Percentiles rank a stretch among this genome's conserved stretches.
Evolutionary conservation across 2,329 filamentous ascomycete genomes (phyloP).

Genomic region (Aspergillus nomiae): DNA sequence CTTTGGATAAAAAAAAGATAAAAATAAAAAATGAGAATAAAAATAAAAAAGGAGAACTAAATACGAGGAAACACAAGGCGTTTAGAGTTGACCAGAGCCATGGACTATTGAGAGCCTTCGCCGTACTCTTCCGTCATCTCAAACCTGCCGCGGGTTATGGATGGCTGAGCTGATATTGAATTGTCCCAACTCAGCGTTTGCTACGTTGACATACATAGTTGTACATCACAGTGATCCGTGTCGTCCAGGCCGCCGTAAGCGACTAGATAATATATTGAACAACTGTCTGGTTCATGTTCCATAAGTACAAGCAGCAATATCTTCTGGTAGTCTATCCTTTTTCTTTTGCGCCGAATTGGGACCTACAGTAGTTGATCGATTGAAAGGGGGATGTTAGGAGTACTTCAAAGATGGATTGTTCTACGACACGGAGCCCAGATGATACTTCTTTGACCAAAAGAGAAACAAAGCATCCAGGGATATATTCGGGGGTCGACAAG

Average conservation of each 20-base stretch:
- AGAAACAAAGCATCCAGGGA: constrained; percentile 9
- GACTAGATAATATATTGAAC: not conserved
- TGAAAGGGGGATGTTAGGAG: not conserved
- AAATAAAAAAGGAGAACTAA: constrained; percentile 5
- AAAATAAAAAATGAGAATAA: constrained; percentile 3
- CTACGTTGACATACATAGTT: constrained; percentile 6
- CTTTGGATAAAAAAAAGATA: constrained; percentile 3
- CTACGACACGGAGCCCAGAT: not conserved
- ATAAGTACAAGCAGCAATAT: not conserved
- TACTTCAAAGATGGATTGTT: not conserved
- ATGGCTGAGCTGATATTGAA: constrained; percentile 4
- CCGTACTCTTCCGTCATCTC: constrained; percentile 14
- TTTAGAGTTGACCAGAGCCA: constrained; percentile 14
- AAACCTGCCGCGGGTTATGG: not conserved
- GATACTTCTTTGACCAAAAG: not conserved
- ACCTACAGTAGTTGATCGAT: not conserved
- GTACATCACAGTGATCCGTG: not conserved
- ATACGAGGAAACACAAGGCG: not conserved
- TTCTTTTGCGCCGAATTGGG: not conserved
- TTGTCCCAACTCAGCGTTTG: not conserved
- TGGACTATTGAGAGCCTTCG: constrained; percentile 8
- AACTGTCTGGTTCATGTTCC: not conserved
- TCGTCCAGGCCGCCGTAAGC: not conserved
- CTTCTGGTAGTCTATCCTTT: not conserved
- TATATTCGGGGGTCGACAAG: not conserved